Conservation (phyloP, 78 protist species). For the Emiliania huxleyi region DNA sequence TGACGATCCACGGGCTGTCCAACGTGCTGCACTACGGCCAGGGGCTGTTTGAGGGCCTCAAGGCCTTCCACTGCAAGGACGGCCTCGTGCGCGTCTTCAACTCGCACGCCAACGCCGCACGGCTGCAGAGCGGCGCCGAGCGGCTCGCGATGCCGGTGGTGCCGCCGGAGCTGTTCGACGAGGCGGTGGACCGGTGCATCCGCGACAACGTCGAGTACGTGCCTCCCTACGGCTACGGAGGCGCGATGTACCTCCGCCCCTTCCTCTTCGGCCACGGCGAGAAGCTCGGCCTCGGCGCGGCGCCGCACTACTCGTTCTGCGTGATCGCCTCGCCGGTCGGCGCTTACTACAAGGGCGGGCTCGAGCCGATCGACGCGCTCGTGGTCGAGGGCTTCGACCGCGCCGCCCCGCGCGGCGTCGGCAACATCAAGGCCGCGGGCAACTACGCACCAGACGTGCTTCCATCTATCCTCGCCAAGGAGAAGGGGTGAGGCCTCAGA, state of each 20-base stretch:
- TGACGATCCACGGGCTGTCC: conserved; percentile 28
- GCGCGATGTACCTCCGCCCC: conserved; percentile 37
- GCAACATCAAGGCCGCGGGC: conserved; percentile 34
- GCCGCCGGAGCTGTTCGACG: not conserved
- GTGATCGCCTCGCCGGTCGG: conserved; percentile 24
- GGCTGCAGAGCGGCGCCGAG: not conserved
- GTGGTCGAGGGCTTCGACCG: conserved; percentile 33
- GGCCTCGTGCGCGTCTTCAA: conserved; percentile 28
- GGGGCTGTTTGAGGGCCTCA: conserved; percentile 36
- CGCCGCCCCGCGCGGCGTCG: conserved; percentile 45
- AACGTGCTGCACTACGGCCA: conserved; percentile 44
- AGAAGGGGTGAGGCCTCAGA: too few relatives aligned
- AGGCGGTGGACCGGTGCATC: conserved; percentile 22
- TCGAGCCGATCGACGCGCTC: not conserved
- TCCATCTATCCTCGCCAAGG: not conserved
- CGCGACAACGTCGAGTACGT: not conserved
- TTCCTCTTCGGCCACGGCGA: conserved; percentile 41
- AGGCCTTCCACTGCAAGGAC: conserved; percentile 28
- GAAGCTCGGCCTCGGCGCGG: conserved; percentile 37
- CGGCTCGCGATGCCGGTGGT: not conserved
- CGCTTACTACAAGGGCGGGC: conserved; percentile 42
- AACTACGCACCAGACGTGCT: conserved; percentile 33
- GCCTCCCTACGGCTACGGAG: conserved; percentile 44
- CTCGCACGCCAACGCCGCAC: conserved; percentile 7
- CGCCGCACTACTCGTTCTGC: conserved; percentile 6